A percentile compares a stretch with the other conserved stretches of the same genome.
Evolutionary conservation across 2,329 filamentous ascomycete genomes (phyloP).

Genomic region (Fusarium hainanense): DNA sequence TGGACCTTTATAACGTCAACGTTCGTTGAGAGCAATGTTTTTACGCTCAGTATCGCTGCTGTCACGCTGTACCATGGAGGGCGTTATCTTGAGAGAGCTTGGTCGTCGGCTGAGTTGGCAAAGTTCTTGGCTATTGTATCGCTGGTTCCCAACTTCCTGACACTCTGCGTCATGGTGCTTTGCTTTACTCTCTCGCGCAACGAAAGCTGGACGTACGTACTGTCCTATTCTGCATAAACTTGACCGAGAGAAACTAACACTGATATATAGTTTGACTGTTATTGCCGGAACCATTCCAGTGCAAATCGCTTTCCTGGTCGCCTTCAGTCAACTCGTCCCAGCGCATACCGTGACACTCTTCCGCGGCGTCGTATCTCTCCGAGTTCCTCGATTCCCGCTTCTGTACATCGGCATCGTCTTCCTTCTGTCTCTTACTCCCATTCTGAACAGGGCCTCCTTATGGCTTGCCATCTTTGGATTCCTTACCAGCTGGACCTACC

Average conservation of each 20-base stretch:
- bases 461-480: conserved; percentile 85
- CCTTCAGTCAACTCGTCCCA: conserved; percentile 96
- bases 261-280: conserved; percentile 71
- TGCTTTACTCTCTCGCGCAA: conserved; percentile 77
- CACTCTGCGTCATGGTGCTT: conserved; percentile 78
- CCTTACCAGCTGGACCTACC: conserved; percentile 90
- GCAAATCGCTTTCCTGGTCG: conserved; percentile 93
- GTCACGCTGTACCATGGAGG: conserved; percentile 90
- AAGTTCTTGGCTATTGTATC: conserved; percentile 86
- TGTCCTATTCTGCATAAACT: not conserved
- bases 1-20: conserved; percentile 92
- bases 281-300: conserved; percentile 90
- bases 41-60: conserved; percentile 82
- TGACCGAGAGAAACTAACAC: conserved; percentile 9
- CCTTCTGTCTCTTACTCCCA: conserved; percentile 67
- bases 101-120: conserved; percentile 90
- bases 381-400: conserved; percentile 79
- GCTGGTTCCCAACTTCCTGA: conserved; percentile 82
- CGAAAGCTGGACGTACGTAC: conserved; percentile 75
- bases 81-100: conserved; percentile 93
- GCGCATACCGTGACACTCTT: conserved; percentile 97
- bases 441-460: conserved; percentile 76
- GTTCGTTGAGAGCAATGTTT: conserved; percentile 91
- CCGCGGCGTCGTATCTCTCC: conserved; percentile 86
- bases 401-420: conserved; percentile 80